phyloP scores from a whole-genome alignment of 108 stramenopile genomes.

The Nannochloropsis oceanica region DNA sequence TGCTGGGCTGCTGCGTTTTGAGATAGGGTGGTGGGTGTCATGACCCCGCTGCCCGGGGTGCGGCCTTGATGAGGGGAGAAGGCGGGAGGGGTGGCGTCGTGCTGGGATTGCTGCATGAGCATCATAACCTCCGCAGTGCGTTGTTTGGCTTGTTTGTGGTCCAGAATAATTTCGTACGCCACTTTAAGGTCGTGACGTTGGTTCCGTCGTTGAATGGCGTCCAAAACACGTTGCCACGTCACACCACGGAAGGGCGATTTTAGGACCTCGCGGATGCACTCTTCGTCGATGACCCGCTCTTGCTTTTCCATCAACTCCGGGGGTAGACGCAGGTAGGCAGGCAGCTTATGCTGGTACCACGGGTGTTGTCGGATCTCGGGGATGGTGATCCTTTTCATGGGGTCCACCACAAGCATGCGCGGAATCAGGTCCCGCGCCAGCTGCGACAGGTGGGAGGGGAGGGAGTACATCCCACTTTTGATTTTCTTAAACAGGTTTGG shows the following conservation, averaged over 20 bases:
- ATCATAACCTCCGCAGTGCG: constrained; percentile 51
- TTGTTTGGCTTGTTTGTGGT: constrained; percentile 75
- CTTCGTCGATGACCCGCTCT: constrained; percentile 43
- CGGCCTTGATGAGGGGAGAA: background rate
- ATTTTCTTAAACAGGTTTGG: constrained; percentile 98
- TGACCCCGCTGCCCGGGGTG: background rate
- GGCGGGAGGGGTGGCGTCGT: background rate
- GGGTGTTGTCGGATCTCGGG: constrained; percentile 91
- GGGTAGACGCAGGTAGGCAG: constrained; percentile 80
- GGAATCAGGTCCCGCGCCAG: constrained; percentile 87
- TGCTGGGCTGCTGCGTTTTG: background rate
- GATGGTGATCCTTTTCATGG: constrained; percentile 96
- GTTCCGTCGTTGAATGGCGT: constrained; percentile 19
- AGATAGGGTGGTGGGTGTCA: background rate
- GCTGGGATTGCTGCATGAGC: background rate
- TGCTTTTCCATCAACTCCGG: constrained; percentile 86
- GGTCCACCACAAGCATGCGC: constrained; percentile 97
- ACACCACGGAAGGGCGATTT: constrained; percentile 27
- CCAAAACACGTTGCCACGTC: constrained; percentile 8
- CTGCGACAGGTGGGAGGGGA: constrained; percentile 83
- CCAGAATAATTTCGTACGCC: constrained; percentile 89
- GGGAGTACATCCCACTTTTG: constrained; percentile 91
- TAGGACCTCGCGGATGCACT: background rate
- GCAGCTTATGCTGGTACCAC: constrained; percentile 93
- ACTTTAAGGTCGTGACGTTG: constrained; percentile 49